Evolutionary conservation across 1,284 basidiomycete species (phyloP).

Genomic region (Ceratobasidium sp.): DNA sequence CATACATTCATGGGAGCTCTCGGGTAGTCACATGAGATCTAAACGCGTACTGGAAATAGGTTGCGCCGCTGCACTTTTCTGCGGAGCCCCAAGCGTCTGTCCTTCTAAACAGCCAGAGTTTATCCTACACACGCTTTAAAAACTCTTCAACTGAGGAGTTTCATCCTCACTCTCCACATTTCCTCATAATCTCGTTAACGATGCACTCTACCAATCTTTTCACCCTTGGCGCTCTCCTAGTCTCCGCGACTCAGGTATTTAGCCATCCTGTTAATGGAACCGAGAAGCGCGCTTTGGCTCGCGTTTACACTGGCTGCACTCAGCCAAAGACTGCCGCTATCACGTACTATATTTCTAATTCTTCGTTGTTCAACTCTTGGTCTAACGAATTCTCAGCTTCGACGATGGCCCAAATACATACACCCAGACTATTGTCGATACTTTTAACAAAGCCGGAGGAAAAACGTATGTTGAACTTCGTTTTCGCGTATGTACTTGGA

Average conservation of each 20-base stretch:
- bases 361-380: not conserved
- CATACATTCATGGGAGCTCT: not conserved
- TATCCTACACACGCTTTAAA: constrained; percentile 10
- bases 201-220: constrained; percentile 19
- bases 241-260: constrained; percentile 14
- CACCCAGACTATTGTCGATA: constrained; percentile 40
- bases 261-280: constrained; percentile 4
- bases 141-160: not conserved
- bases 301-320: constrained; percentile 41
- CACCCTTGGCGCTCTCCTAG: constrained; percentile 15
- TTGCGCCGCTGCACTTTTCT: not conserved
- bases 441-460: constrained; percentile 42
- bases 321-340: constrained; percentile 40
- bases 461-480: constrained; percentile 27
- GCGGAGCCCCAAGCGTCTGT: not conserved
- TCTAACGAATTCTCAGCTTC: constrained; percentile 8
- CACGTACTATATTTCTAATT: not conserved
- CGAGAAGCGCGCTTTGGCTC: constrained; percentile 36
- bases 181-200: not conserved
- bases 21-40: constrained; percentile 31
- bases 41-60: not conserved
- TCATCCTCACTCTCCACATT: constrained; percentile 4
- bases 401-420: constrained; percentile 41
- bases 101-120: constrained; percentile 8
- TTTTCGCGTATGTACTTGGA: not conserved